These are phyloP conservation scores for Cryptosporidium parvum DNA, from an alignment of 169 alveolate species.

Conservation along the genomic window DNA sequence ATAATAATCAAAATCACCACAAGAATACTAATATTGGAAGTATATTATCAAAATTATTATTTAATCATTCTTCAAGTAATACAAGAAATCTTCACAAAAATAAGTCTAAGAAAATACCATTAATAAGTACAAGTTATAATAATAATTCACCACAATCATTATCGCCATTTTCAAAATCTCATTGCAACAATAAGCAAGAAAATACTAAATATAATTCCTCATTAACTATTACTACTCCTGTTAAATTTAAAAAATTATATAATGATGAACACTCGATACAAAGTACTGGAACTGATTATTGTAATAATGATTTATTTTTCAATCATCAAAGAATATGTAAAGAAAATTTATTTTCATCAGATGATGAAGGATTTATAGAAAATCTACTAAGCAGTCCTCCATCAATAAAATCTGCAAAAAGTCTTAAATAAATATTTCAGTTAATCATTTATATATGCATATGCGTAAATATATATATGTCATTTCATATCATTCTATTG, in stretches of 20 bases:
- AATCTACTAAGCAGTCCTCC: not conserved
- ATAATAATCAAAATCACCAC: not conserved
- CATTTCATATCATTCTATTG: constrained; percentile 9
- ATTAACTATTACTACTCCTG: constrained; percentile 11
- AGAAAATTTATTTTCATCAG: constrained; percentile 8
- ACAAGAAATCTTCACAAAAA: not conserved
- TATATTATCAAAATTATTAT: constrained; percentile 42
- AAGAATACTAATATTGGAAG: not conserved
- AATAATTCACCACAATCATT: constrained; percentile 2
- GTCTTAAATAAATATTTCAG: not conserved
- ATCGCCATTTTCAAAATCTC: constrained; percentile 3
- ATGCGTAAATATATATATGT: not conserved
- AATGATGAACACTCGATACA: not conserved
- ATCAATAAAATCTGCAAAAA: not conserved
- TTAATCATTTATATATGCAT: not conserved
- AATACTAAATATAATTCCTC: not conserved
- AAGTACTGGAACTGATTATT: constrained; percentile 15
- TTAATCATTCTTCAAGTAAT: constrained; percentile 31
- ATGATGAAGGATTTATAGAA: constrained; percentile 12
- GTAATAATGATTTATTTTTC: not conserved
- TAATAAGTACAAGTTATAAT: not conserved
- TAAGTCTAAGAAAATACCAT: not conserved
- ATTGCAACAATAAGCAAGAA: not conserved
- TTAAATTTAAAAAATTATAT: not conserved
- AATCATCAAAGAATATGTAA: constrained; percentile 3